Percentiles rank a stretch among this genome's conserved stretches.
Evolutionary conservation across 495 filamentous ascomycete species (phyloP).

Genomic region (Podospora conica): DNA sequence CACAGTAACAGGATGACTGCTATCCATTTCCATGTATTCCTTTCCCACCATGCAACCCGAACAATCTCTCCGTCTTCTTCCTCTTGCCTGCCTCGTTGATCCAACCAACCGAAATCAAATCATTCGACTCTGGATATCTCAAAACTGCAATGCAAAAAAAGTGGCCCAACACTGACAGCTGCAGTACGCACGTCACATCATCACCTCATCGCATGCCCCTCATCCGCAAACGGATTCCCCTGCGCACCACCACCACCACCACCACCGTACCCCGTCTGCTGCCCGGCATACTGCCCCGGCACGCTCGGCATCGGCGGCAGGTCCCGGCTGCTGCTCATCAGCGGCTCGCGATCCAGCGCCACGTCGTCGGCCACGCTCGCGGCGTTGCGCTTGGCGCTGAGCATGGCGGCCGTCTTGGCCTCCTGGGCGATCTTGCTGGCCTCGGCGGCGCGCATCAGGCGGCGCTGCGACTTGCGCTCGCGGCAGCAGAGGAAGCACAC

Average conservation of each 20-base stretch:
- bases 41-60: too few relatives aligned
- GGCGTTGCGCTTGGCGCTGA: constrained; percentile 30
- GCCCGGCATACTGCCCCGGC: constrained; percentile 5
- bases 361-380: constrained; percentile 74
- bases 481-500: constrained; percentile 39
- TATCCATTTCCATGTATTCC: background rate
- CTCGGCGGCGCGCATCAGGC: constrained; percentile 27
- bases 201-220: constrained; percentile 13
- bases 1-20: background rate
- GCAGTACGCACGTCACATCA: too few relatives aligned
- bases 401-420: constrained; percentile 20
- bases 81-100: background rate
- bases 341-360: constrained; percentile 35
- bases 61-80: background rate
- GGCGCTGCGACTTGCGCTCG: constrained; percentile 30
- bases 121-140: background rate
- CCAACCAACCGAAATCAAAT: background rate
- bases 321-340: constrained; percentile 20
- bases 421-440: constrained; percentile 34
- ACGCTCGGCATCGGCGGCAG: constrained; percentile 12
- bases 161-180: too few relatives aligned
- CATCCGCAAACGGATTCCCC: constrained; percentile 24
- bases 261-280: constrained; percentile 4
- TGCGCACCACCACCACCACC: background rate
- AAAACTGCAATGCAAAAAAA: background rate